phyloP scores from a whole-genome alignment of 2,329 filamentous ascomycete genomes.

The Raffaelea deltoideospora region DNA sequence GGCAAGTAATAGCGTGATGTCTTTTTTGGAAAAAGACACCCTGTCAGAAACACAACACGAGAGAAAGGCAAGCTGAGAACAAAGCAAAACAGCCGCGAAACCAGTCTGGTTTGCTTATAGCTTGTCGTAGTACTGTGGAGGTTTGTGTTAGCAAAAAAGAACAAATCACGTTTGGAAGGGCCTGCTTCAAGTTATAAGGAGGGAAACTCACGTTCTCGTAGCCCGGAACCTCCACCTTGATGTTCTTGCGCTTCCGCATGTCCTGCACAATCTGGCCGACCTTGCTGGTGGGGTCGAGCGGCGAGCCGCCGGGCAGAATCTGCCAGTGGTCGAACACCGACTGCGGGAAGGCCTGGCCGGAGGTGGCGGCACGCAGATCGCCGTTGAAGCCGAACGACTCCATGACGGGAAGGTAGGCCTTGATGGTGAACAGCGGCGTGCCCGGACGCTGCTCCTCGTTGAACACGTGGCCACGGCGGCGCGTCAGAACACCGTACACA shows the following conservation, averaged over 20 bases:
- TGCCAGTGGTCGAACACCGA: constrained; percentile 99
- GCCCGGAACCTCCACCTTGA: constrained; percentile 89
- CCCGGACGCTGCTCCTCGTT: constrained; percentile 94
- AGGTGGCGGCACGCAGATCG: constrained; percentile 85
- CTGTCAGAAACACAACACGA: no score
- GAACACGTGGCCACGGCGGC: constrained; percentile 98
- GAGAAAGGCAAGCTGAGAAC: constrained; percentile 1
- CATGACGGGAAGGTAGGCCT: constrained; percentile 25
- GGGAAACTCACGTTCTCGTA: constrained; percentile 79
- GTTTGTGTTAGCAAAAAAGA: constrained; percentile 16
- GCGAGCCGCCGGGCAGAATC: constrained; percentile 83
- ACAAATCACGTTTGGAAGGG: not conserved
- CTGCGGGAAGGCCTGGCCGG: constrained; percentile 97
- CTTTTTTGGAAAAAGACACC: no score
- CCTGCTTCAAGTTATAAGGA: not conserved
- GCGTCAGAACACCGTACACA: constrained; percentile 98
- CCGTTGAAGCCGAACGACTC: constrained; percentile 70
- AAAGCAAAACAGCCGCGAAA: constrained; percentile 4
- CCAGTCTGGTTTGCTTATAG: constrained; percentile 46
- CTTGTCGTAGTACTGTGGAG: constrained; percentile 91
- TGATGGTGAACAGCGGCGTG: constrained; percentile 97
- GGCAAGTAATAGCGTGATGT: not conserved
- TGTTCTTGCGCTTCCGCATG: constrained; percentile 99
- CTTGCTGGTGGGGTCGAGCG: constrained; percentile 70
- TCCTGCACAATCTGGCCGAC: constrained; percentile 68